These are phyloP conservation scores for Oryza meyeriana DNA, from an alignment of 176 grass and related monocot species.

Conservation along the genomic window DNA sequence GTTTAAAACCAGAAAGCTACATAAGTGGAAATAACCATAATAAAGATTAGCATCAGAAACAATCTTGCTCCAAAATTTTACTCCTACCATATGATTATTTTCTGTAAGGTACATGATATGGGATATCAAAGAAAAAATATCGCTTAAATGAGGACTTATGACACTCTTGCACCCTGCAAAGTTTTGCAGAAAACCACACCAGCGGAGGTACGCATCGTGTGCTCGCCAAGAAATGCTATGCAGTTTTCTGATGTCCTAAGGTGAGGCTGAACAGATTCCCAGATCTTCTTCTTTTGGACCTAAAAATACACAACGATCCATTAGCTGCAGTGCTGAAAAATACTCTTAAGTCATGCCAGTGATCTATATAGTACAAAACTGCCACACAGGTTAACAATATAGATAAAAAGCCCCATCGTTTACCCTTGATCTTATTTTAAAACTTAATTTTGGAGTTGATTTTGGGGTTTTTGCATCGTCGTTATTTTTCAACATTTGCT, in stretches of 20 bases:
- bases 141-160: constrained; percentile 43
- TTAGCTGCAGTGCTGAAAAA: constrained; percentile 18
- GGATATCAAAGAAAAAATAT: neutral
- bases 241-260: constrained; percentile 73
- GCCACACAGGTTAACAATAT: neutral
- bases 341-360: neutral
- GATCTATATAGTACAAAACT: neutral
- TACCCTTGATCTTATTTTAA: too few relatives aligned
- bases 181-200: constrained; percentile 68
- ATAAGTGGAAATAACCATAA: neutral
- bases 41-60: neutral
- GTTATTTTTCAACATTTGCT: too few relatives aligned
- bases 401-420: too few relatives aligned
- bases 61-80: neutral
- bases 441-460: too few relatives aligned
- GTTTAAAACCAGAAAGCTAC: neutral
- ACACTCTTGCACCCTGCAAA: constrained; percentile 78
- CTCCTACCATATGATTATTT: constrained; percentile 17
- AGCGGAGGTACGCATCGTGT: constrained; percentile 68
- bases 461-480: too few relatives aligned
- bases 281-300: constrained; percentile 98
- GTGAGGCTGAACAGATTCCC: constrained; percentile 88
- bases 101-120: neutral
- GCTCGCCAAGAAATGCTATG: constrained; percentile 50
- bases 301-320: constrained; percentile 24